Evolutionary conservation across 495 filamentous ascomycete genomes (phyloP), one percentile per base, ranked within the genome.

Genomic region (Lentithecium fluviatile): DNA sequence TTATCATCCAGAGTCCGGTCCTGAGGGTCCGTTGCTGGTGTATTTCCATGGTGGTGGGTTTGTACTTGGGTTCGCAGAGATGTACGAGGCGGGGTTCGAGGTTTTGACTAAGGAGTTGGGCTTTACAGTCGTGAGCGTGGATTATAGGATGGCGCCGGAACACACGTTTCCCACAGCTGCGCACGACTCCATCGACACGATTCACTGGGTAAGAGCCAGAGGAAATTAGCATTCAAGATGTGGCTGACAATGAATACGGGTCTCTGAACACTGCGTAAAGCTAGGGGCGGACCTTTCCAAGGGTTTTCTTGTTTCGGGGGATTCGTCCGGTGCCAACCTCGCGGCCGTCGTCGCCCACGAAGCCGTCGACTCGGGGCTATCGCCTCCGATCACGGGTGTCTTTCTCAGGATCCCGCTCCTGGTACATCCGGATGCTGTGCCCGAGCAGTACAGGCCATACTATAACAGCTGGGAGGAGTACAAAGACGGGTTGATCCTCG

Each of bases 21-120:
- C 59, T 17, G 8, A 38, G 0, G 76, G 73, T 38, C 74, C 75
- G 3, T 64, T 75, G 0, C 63, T 77, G 8, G 65, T 77, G 37
- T 75, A 77, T 56, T 77, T 76, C 58, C 75, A 77, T 56, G 75
- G 75, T 20, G 75, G 75, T 6, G 75, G 75, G 0, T 77, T 73
- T 54, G 73, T 70, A 2, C 65, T 77, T 2, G 75, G 75, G 46
- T 19, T 58, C 65, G 19, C 73, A 61, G 52, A 74, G 74, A 51
- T 70, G 71, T 58, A 68, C 65, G 49, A 62, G 71, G 20, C 72
- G 69, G 68, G 57, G 56, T 36, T 62, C 10, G 53, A 56, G 19
- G 62, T 66, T 6, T 65, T 73, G 23, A 64, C 71, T 6, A 61
- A 70, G 10, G 64, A 75, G 53, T 53, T 68, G 15, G 62, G 70